Conservation (phyloP, 2,329 filamentous ascomycete genomes). For the Zymoseptoria passerinii region DNA sequence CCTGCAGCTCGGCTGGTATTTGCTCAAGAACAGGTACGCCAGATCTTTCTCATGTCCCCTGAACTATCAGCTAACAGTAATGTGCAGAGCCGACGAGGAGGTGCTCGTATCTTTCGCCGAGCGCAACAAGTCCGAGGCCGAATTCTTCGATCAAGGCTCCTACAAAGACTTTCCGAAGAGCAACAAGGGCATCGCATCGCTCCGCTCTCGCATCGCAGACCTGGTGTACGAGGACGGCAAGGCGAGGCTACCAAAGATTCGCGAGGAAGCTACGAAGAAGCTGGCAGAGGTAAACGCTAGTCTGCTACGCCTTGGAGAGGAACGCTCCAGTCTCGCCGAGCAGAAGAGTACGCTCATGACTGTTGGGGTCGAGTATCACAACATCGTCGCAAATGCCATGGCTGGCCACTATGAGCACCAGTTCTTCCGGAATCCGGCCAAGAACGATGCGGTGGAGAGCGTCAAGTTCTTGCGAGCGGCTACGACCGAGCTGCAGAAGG, state of each 20-base stretch:
- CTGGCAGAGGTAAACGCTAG: constrained; percentile 27
- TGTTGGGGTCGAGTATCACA: constrained; percentile 40
- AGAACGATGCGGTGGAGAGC: constrained; percentile 17
- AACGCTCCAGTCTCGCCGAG: constrained; percentile 39
- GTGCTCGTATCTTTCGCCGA: constrained; percentile 30
- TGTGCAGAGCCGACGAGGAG: constrained; percentile 22
- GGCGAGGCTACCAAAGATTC: constrained; percentile 30
- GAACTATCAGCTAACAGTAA: background rate
- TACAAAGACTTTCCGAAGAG: constrained; percentile 25
- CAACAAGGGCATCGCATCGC: constrained; percentile 40
- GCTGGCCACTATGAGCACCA: constrained; percentile 44
- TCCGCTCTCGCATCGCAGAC: constrained; percentile 44
- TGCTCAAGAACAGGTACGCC: constrained; percentile 41
- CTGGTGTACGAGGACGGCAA: constrained; percentile 38
- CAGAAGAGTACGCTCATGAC: constrained; percentile 43
- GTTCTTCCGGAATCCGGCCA: constrained; percentile 41
- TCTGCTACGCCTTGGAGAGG: constrained; percentile 43
- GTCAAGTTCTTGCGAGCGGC: constrained; percentile 46
- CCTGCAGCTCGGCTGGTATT: constrained; percentile 45
- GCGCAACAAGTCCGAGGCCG: constrained; percentile 33
- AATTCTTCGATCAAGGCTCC: constrained; percentile 30
- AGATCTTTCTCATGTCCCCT: background rate
- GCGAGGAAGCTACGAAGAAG: too few species aligned
- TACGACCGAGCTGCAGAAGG: constrained; percentile 43
- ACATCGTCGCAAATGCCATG: constrained; percentile 39